These are phyloP conservation scores for Tolypocladium endophyticum DNA, from an alignment of 2,329 filamentous ascomycete species.

Conservation along the genomic window DNA sequence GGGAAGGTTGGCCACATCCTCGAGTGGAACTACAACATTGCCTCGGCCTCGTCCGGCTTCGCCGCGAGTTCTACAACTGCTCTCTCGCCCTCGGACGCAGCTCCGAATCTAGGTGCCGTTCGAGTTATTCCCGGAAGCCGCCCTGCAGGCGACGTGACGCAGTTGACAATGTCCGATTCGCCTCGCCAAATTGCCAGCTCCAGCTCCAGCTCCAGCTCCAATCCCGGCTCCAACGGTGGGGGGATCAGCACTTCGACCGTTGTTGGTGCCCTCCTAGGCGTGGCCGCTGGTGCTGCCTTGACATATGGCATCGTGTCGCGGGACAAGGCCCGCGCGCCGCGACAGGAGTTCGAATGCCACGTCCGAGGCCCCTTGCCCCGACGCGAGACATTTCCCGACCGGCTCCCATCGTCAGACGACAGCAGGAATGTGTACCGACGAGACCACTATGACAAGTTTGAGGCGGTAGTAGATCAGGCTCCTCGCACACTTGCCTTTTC, in stretches of 20 bases:
- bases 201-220: not conserved
- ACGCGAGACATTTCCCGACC: conserved; percentile 35
- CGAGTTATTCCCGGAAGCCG: not conserved
- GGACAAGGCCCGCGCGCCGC: conserved; percentile 32
- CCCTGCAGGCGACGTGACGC: not conserved
- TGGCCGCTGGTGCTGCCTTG: conserved; percentile 53
- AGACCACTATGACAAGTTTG: not conserved
- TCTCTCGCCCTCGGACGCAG: not conserved
- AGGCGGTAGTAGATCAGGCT: not conserved
- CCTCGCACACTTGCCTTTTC: not conserved
- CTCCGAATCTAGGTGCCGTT: not conserved
- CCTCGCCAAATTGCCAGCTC: not conserved
- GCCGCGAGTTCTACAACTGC: not conserved
- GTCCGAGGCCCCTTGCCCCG: conserved; percentile 21
- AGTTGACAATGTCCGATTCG: not conserved
- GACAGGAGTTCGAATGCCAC: conserved; percentile 30
- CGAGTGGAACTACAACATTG: conserved; percentile 37
- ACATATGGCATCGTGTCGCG: conserved; percentile 57
- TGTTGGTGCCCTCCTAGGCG: conserved; percentile 67
- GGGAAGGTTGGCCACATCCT: conserved; percentile 27
- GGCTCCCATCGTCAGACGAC: not conserved
- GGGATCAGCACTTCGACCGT: conserved; percentile 47
- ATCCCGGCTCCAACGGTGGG: not conserved
- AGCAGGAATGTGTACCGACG: not conserved
- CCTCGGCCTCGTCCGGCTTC: not conserved